A percentile compares a stretch with the other conserved stretches of the same genome.
Evolutionary conservation across 176 grass and related monocot species (phyloP).

Genomic region (Melocanna baccifera): DNA sequence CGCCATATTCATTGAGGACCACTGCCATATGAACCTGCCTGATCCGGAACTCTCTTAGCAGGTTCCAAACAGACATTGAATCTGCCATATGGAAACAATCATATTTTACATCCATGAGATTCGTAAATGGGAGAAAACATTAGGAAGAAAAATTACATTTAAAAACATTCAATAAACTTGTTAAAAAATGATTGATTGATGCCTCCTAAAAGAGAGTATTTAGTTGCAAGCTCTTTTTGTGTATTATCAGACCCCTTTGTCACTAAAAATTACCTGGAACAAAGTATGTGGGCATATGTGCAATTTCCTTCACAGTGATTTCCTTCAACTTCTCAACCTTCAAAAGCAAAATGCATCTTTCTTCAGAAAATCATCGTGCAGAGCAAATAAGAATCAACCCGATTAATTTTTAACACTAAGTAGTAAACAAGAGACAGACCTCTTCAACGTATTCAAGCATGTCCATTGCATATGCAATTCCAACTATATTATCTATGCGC

Average conservation of each 20-base stretch:
- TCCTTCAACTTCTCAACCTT: slow-evolving; percentile 93
- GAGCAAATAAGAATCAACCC: slow-evolving; percentile 12
- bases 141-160: background rate
- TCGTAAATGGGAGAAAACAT: slow-evolving; percentile 13
- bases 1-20: slow-evolving; percentile 97
- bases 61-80: slow-evolving; percentile 98
- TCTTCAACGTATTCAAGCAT: slow-evolving; percentile 96
- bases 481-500: slow-evolving; percentile 98
- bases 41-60: slow-evolving; percentile 90
- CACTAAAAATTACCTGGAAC: slow-evolving; percentile 65
- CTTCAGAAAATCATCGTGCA: slow-evolving; percentile 23
- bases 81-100: slow-evolving; percentile 54
- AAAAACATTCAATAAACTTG: background rate
- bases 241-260: background rate
- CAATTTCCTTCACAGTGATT: slow-evolving; percentile 84
- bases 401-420: background rate
- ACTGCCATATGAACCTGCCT: slow-evolving; percentile 99
- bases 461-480: slow-evolving; percentile 99
- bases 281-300: slow-evolving; percentile 87
- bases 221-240: background rate
- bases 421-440: slow-evolving; percentile 40
- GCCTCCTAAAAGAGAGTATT: background rate
- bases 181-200: background rate
- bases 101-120: slow-evolving; percentile 22
- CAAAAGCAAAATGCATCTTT: slow-evolving; percentile 41